Evolutionary conservation across 2,329 filamentous ascomycete species (phyloP), one percentile per base, ranked within the genome.

Genomic region (Verticillium isaacii): DNA sequence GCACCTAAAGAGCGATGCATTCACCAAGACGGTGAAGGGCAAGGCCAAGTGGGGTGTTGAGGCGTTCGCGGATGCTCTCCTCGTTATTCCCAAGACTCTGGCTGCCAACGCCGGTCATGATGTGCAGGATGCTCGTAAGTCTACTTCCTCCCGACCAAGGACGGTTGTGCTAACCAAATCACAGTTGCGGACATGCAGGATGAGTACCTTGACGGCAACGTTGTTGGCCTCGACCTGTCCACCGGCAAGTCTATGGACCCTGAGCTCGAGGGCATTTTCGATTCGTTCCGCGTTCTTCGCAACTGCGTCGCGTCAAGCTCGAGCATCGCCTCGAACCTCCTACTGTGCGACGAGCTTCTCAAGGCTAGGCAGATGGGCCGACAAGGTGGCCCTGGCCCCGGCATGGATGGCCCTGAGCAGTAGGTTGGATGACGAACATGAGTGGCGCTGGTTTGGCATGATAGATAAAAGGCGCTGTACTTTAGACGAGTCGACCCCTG

Each of bases 21-120:
- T 98, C 80, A 84, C 84, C 69, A 96, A 92, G 82, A 89, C 90
- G 34, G 91, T 98, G 73, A 99, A 97, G 84, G 95, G 95, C 71
- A 99, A 99, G 84, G 92, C 94, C 50, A 97, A 97, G 81, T 97
- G 88, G 84, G 95, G 95, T 74, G 93, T 99, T 8, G 87, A 89
- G 68, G 95, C 95, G 8, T 99, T 99, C 75, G 92, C 95, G 8
- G 94, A 99, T 77, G 94, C 95, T 60, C 84, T 99, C 56, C 83
- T 99, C 65, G 84, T 99, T 70, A 98, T 99, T 71, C 95, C 95
- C 71, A 99, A 99, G 86, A 98, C 93, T 2, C 84, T 99, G 66
- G 95, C 95, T 56, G 93, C 93, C 67, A 99, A 99, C 73, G 92
- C 92, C 59, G 95, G 95, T 63, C 93, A 97, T 70, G 95, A 99